Evolutionary conservation across 495 filamentous ascomycete species (phyloP).

Genomic region (Hypomontagnella submonticulosa): DNA sequence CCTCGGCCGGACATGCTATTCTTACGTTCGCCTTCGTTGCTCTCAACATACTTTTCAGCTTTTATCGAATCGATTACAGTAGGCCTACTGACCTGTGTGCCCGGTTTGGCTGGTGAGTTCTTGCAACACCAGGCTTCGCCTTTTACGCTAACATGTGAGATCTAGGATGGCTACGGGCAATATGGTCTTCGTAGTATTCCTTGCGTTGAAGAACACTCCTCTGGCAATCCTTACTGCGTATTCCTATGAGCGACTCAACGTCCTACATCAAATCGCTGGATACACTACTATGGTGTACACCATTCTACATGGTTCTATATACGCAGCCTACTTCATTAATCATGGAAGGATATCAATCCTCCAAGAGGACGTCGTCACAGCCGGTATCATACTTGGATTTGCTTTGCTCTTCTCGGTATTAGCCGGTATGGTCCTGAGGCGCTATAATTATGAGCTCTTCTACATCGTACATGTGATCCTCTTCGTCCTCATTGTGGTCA

Average conservation of each 20-base stretch:
- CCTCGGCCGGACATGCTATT: slow-evolving; percentile 60
- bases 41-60: slow-evolving; percentile 61
- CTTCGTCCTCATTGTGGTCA: slow-evolving; percentile 62
- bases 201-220: slow-evolving; percentile 70
- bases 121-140: background rate
- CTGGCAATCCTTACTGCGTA: slow-evolving; percentile 66
- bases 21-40: slow-evolving; percentile 60
- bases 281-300: slow-evolving; percentile 61
- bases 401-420: slow-evolving; percentile 53
- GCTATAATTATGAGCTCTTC: slow-evolving; percentile 67
- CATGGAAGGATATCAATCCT: slow-evolving; percentile 46
- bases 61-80: slow-evolving; percentile 57
- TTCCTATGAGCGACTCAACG: slow-evolving; percentile 70
- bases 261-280: slow-evolving; percentile 67
- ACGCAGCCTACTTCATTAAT: slow-evolving; percentile 53
- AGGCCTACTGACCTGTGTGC: slow-evolving; percentile 47
- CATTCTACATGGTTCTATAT: slow-evolving; percentile 59
- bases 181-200: slow-evolving; percentile 65
- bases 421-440: slow-evolving; percentile 56
- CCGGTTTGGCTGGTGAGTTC: slow-evolving; percentile 63
- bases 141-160: slow-evolving; percentile 15
- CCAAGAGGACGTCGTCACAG: slow-evolving; percentile 52
- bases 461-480: slow-evolving; percentile 65
- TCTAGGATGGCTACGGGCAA: slow-evolving; percentile 66
- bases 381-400: slow-evolving; percentile 62